phyloP scores from a whole-genome alignment of 345 rosid species.

The Eutrema heterophyllum region DNA sequence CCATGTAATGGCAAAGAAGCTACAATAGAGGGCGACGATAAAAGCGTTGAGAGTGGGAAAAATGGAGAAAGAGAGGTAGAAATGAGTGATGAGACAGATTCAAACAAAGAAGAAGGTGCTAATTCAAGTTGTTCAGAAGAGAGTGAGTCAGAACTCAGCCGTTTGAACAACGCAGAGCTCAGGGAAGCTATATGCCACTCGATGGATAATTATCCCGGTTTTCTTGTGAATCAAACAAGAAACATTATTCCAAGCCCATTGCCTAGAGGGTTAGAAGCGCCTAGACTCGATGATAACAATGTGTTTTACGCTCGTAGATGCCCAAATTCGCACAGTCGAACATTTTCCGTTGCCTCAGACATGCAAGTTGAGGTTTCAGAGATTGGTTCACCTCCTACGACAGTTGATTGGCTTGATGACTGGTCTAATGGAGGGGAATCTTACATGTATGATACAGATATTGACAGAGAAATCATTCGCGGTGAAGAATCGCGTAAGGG shows the following conservation, averaged over 20 bases:
- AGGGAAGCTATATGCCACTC: constrained; percentile 35
- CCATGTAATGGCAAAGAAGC: neutral
- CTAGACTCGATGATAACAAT: constrained; percentile 35
- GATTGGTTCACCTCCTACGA: constrained; percentile 62
- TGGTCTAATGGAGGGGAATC: constrained; percentile 59
- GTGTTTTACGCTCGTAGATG: constrained; percentile 30
- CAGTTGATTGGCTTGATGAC: constrained; percentile 46
- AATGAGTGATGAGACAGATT: constrained; percentile 29
- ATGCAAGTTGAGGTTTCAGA: constrained; percentile 97
- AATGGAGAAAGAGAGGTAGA: neutral
- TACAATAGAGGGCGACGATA: neutral
- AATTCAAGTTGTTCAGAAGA: constrained; percentile 38
- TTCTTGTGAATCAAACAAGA: constrained; percentile 28
- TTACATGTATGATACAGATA: constrained; percentile 52
- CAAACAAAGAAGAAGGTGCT: constrained; percentile 30
- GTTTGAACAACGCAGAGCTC: constrained; percentile 7
- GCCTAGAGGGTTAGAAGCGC: constrained; percentile 39
- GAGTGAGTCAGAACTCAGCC: constrained; percentile 19
- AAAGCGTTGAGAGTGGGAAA: neutral
- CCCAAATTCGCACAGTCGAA: constrained; percentile 25
- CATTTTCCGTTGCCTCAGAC: constrained; percentile 85
- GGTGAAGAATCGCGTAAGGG: constrained; percentile 8
- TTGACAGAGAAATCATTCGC: constrained; percentile 42
- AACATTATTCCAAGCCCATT: constrained; percentile 30
- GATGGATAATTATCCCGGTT: constrained; percentile 2